Percentiles rank a stretch among this genome's conserved stretches.
These are phyloP conservation scores for Elsinoe fawcettii DNA, from an alignment of 2,329 filamentous ascomycete genomes.

Conservation along the genomic window DNA sequence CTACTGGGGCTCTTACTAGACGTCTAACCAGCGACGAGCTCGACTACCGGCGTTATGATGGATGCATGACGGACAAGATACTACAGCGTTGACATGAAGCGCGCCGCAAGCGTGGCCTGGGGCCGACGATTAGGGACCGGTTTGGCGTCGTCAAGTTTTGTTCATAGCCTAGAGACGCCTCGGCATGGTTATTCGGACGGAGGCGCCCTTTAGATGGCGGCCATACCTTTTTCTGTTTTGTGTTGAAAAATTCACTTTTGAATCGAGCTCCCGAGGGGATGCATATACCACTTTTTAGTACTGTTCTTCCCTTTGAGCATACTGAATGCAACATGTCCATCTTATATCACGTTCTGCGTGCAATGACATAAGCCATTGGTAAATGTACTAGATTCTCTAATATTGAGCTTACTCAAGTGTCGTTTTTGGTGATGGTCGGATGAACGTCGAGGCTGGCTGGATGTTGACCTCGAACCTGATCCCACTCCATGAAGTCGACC, in stretches of 20 bases:
- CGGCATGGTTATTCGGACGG: background rate
- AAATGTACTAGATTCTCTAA: too few relatives aligned
- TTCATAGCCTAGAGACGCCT: background rate
- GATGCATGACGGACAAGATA: conserved; percentile 6
- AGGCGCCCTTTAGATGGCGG: conserved; percentile 3
- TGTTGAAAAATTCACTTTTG: background rate
- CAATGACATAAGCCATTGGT: background rate
- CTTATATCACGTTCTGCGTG: background rate
- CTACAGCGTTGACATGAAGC: background rate
- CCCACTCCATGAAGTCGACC: background rate
- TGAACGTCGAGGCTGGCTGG: too few relatives aligned
- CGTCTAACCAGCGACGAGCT: background rate
- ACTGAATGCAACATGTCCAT: conserved; percentile 6
- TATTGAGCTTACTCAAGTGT: too few relatives aligned
- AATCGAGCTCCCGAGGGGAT: background rate
- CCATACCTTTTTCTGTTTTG: background rate
- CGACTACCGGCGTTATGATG: conserved; percentile 6
- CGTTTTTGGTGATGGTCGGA: too few relatives aligned
- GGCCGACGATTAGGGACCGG: background rate
- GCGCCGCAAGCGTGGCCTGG: background rate
- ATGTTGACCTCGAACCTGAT: background rate
- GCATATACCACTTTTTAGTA: conserved; percentile 15
- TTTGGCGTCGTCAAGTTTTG: background rate
- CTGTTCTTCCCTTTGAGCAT: background rate
- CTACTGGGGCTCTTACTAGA: conserved; percentile 11